Evolutionary conservation across 1,284 basidiomycete genomes (phyloP), one percentile per base, ranked within the genome.

Genomic region (Paramarasmius palmivorus): DNA sequence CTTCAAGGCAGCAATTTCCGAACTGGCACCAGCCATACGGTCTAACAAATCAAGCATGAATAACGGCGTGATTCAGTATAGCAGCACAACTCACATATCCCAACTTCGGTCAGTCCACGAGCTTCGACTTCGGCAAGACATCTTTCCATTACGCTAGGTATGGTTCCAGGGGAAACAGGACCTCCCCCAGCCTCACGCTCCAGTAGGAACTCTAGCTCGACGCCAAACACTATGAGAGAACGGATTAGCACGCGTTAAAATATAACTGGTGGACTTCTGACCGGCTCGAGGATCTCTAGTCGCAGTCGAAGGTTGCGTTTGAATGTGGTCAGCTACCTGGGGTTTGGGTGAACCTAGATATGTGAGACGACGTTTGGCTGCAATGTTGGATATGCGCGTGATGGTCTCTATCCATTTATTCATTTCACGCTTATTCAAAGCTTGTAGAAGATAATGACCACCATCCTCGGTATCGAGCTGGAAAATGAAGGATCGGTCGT

Each of bases 161-260:
- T 69, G 3, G 80, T 71, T 1, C 86, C 87, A 35, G 77, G 71
- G 14, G 68, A 68, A 22, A 85, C 67, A 3, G 80, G 74, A 12
- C 70, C 72, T 26, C 73, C 73, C 10, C 70, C 70, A 14, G 76
- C 74, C 60, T 93, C 90, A 34, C 90, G 79, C 58, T 78, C 73
- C 10, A 93, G 70, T 25, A 93, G 67, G 58, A 83, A 81, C 6
- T 84, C 75, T 2, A 93, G 73, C 49, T 87, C 86, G 4, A 92
- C 86, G 2, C 88, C 88, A 63, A 91, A 93, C 12, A 92, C 91
- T 92, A n/a, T n/a, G n/a, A n/a, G n/a, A n/a, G n/a, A n/a, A n/a
- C n/a, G n/a, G n/a, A n/a, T n/a, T n/a, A n/a, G n/a, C n/a, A n/a
- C n/a, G n/a, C n/a, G n/a, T n/a, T n/a, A n/a, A n/a, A n/a, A n/a